These are phyloP conservation scores for Thalassiosira profunda DNA, from an alignment of 108 stramenopile genomes.

Conservation along the genomic window DNA sequence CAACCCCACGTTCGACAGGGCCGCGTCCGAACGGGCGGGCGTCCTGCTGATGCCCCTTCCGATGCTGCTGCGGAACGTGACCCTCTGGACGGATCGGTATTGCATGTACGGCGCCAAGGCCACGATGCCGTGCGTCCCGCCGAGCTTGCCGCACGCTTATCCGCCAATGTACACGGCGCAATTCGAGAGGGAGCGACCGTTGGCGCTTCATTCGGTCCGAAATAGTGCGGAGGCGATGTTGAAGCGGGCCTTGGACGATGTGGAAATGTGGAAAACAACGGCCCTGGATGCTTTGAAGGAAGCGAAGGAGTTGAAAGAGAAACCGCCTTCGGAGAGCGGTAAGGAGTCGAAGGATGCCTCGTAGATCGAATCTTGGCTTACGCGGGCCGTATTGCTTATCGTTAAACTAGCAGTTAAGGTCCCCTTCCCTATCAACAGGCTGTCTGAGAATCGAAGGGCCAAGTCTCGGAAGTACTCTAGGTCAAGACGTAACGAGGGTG, in stretches of 20 bases:
- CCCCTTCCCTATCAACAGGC: no score
- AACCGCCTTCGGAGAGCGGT: not conserved
- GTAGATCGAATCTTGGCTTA: no score
- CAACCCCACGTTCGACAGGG: conserved; percentile 45
- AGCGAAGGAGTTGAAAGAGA: conserved; percentile 14
- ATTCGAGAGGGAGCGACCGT: conserved; percentile 8
- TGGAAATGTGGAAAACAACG: conserved; percentile 35
- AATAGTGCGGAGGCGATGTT: conserved; percentile 11
- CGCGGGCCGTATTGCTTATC: no score
- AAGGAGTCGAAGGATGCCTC: not conserved
- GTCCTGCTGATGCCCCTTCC: conserved; percentile 85
- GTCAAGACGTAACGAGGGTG: no score
- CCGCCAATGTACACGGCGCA: conserved; percentile 2
- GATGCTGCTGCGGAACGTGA: conserved; percentile 75
- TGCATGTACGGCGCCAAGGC: conserved; percentile 74
- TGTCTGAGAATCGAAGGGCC: no score
- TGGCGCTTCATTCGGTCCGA: conserved; percentile 22
- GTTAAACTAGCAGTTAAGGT: no score
- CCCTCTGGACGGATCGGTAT: conserved; percentile 81
- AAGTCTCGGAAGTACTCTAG: no score
- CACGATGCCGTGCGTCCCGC: conserved; percentile 51
- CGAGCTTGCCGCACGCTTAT: conserved; percentile 9
- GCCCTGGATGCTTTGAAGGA: conserved; percentile 44
- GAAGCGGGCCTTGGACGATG: conserved; percentile 30
- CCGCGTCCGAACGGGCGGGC: conserved; percentile 34